These are phyloP conservation scores for Schoenoplectus triqueter DNA, from an alignment of 202 grass and related monocot genomes.

Conservation along the genomic window DNA sequence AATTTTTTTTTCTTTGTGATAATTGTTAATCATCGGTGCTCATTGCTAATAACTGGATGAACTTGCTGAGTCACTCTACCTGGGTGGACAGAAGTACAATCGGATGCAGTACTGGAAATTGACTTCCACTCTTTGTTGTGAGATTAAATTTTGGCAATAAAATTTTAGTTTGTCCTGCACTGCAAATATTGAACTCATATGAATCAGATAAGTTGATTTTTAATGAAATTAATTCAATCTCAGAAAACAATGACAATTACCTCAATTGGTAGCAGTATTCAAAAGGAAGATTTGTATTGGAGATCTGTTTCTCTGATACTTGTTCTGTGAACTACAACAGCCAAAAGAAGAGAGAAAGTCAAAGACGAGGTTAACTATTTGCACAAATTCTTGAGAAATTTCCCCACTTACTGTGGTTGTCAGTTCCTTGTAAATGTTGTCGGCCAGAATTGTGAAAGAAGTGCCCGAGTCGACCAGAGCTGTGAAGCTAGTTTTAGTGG, in stretches of 20 bases:
- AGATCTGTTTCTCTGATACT: too few species aligned
- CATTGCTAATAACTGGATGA: neutral
- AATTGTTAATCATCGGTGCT: neutral
- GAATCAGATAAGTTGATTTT: neutral
- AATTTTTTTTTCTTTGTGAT: neutral
- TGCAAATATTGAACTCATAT: conserved; percentile 27
- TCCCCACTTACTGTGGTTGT: conserved; percentile 41
- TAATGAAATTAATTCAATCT: too few species aligned
- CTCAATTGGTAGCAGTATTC: too few species aligned
- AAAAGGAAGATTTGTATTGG: too few species aligned
- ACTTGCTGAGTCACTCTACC: neutral
- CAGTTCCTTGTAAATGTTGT: conserved; percentile 56
- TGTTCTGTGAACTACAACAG: too few species aligned
- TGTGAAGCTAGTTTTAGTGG: conserved; percentile 43
- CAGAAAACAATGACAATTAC: too few species aligned
- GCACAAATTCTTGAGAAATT: neutral
- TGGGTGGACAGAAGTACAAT: rapidly evolving
- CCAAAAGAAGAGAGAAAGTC: too few species aligned
- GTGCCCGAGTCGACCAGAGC: conserved; percentile 75
- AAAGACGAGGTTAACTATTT: neutral
- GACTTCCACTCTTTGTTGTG: conserved; percentile 49
- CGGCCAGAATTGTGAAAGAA: conserved; percentile 68
- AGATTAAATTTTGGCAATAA: conserved; percentile 32
- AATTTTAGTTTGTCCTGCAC: conserved; percentile 8
- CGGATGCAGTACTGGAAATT: conserved; percentile 45